These are phyloP conservation scores for Bombardia bombarda DNA, from an alignment of 495 filamentous ascomycete species.

Conservation along the genomic window DNA sequence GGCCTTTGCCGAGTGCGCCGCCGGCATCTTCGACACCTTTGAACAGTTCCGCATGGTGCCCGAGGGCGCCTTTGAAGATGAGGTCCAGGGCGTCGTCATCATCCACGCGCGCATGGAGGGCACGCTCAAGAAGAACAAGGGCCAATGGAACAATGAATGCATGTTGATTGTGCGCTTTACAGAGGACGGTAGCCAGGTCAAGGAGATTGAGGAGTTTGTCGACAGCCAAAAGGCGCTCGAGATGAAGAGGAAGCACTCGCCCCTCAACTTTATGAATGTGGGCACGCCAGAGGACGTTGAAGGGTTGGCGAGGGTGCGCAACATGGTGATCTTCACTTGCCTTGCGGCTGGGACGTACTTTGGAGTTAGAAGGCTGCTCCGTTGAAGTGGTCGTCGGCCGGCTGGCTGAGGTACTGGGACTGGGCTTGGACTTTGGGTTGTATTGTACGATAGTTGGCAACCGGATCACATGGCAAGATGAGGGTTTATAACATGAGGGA, in stretches of 20 bases:
- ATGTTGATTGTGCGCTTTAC: slow-evolving; percentile 28
- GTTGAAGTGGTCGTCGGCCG: not conserved
- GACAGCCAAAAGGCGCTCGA: slow-evolving; percentile 32
- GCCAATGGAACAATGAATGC: slow-evolving; percentile 33
- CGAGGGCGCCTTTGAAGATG: slow-evolving; percentile 26
- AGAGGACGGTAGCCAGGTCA: slow-evolving; percentile 20
- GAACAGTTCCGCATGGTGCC: slow-evolving; percentile 30
- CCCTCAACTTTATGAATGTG: slow-evolving; percentile 17
- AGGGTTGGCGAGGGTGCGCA: slow-evolving; percentile 3
- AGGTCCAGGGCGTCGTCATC: slow-evolving; percentile 15
- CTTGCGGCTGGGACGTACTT: slow-evolving; percentile 11
- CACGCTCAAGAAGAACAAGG: slow-evolving; percentile 9
- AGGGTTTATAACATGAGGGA: not conserved
- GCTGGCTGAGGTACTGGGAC: too few relatives aligned
- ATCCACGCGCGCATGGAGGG: slow-evolving; percentile 30
- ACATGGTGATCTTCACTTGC: slow-evolving; percentile 14
- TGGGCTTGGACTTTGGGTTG: not conserved
- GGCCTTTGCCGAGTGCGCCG: slow-evolving; percentile 26
- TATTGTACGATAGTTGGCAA: too few relatives aligned
- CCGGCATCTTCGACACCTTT: slow-evolving; percentile 30
- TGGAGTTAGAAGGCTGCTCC: slow-evolving; percentile 5
- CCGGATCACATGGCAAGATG: too few relatives aligned
- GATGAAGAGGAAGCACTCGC: slow-evolving; percentile 26
- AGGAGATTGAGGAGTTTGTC: slow-evolving; percentile 30
- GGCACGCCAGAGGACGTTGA: not conserved